These are phyloP conservation scores for Yamadazyma friedrichii DNA, from an alignment of 1,139 yeast species.

Conservation along the genomic window DNA sequence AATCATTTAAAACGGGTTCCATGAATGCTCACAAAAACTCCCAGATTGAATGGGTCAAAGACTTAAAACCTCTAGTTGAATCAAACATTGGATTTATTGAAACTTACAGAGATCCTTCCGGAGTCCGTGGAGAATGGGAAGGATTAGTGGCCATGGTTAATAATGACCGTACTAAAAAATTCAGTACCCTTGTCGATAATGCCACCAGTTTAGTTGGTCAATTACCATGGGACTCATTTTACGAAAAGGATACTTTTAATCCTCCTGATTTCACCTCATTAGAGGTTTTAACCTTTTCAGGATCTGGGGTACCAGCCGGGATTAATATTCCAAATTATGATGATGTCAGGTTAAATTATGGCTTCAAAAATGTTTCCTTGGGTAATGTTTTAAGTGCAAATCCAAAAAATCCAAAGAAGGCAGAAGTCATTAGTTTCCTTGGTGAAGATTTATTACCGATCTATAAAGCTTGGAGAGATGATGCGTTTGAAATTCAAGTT, in stretches of 20 bases:
- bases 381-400: constrained; percentile 80
- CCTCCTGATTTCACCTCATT: constrained; percentile 91
- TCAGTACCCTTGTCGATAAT: constrained; percentile 61
- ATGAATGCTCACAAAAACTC: constrained; percentile 84
- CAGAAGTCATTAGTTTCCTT: constrained; percentile 71
- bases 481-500: constrained; percentile 88
- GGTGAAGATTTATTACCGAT: constrained; percentile 48
- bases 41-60: constrained; percentile 86
- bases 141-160: constrained; percentile 91
- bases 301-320: constrained; percentile 90
- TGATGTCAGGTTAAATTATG: constrained; percentile 76
- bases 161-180: constrained; percentile 80
- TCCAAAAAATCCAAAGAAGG: constrained; percentile 57
- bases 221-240: constrained; percentile 75
- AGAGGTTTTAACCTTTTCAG: constrained; percentile 87
- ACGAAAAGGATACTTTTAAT: constrained; percentile 80
- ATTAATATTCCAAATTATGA: constrained; percentile 91
- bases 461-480: constrained; percentile 72
- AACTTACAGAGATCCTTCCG: constrained; percentile 89
- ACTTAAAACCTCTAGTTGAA: constrained; percentile 78
- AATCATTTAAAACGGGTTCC: constrained; percentile 76
- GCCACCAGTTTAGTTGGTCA: constrained; percentile 64
- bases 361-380: constrained; percentile 85
- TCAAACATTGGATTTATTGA: constrained; percentile 88
- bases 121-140: constrained; percentile 94